Base-by-base conservation (phyloP, 306 rosid species). In the Inga laurina region DNA sequence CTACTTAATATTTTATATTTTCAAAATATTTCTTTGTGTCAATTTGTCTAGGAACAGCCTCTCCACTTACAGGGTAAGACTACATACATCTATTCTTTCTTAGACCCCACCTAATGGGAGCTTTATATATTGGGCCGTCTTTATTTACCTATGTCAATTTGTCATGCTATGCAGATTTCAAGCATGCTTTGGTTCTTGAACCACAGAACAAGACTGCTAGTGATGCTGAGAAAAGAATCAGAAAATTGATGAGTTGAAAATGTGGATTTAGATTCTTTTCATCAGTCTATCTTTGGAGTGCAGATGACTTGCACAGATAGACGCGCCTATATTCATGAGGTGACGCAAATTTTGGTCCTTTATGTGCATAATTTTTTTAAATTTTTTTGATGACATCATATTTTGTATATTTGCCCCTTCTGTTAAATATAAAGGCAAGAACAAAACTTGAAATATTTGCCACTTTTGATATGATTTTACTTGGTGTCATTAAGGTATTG, bases 181-280 rank as follows among this genome's bases (percentile, higher is more conserved):
- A 84, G 93, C 93, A 91, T 75, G 98, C 98, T 74, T 88, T 79
- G 68, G 91, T 94, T 76, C 98, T 94, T 73, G 98, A 94, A 85
- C 97, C 98, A 1, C 92, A 83, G 85, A 94, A 94, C 84, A 94
- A 92, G 86, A 84, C 81, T 54, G 98, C 97, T 2, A 87, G 72
- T 73, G 65, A 61, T 72, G 97, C 95, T 54, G 94, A 91, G 81
- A 86, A 80, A 82, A 88, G 98, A 66, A 84, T 94, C 21, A 76
- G 85, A 89, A 92, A 91, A 84, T 80, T 80, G 74, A 82, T 80
- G 79, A 88, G 91, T 71, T 92, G 89, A 92, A 37, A 39, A 6
- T 39, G 43, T 39, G 43, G 43, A 39, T 6, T 39, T 39, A 6
- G 43, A 39, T 39, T 39, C 8, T 39, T 39, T 39, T 39, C 8